Conservation (phyloP, 2,329 filamentous ascomycete genomes). For the Sclerotinia nivalis region DNA sequence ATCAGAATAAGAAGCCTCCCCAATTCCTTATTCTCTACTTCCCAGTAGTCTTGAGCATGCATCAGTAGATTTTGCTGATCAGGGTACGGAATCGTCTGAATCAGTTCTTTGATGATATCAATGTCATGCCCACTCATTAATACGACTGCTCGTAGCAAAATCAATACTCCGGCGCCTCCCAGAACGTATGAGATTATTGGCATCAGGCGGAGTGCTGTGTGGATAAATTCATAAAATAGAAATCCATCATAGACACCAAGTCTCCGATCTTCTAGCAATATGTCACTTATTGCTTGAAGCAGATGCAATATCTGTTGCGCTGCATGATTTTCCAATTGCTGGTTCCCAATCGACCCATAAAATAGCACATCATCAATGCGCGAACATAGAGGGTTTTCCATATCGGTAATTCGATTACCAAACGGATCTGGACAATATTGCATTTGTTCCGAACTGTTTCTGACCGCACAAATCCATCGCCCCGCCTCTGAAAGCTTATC, state of each 20-base stretch:
- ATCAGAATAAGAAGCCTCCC: slow-evolving; percentile 12
- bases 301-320: slow-evolving; percentile 19
- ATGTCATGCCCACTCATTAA: slow-evolving; percentile 21
- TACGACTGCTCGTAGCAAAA: slow-evolving; percentile 17
- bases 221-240: slow-evolving; percentile 12
- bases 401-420: not conserved
- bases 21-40: slow-evolving; percentile 10
- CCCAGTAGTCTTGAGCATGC: not conserved
- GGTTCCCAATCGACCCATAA: slow-evolving; percentile 9
- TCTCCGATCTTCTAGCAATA: slow-evolving; percentile 17
- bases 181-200: slow-evolving; percentile 11
- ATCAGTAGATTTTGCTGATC: not conserved
- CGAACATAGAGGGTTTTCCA: slow-evolving; percentile 4
- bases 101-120: not conserved
- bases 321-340: not conserved
- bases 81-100: not conserved
- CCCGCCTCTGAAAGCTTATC: slow-evolving; percentile 17
- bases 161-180: slow-evolving; percentile 19
- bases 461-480: slow-evolving; percentile 17
- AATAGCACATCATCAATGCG: not conserved
- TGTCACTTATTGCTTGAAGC: slow-evolving; percentile 17
- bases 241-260: not conserved
- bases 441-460: slow-evolving; percentile 3
- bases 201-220: slow-evolving; percentile 6
- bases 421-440: not conserved